Conservation (phyloP, 352 stramenopile species). For the Pythium pectinolyticum region DNA sequence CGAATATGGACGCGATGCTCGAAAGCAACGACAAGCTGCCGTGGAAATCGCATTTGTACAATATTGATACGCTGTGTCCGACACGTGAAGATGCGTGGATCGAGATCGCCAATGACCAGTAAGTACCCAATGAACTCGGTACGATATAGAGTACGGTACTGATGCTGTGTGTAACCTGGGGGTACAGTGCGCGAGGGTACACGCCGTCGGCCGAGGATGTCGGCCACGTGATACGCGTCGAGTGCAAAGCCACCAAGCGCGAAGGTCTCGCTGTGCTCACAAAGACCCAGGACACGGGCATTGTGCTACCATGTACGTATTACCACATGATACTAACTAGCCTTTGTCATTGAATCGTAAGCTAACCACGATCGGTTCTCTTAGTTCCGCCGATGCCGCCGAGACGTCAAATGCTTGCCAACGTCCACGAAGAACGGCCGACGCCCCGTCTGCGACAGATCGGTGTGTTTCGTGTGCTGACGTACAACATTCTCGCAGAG, state of each 20-base stretch:
- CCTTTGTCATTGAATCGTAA: too few relatives aligned
- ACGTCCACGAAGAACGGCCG: conserved; percentile 73
- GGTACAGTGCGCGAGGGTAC: conserved; percentile 48
- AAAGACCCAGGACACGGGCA: conserved; percentile 82
- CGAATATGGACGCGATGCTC: conserved; percentile 21
- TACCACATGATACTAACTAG: too few relatives aligned
- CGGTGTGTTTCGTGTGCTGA: conserved; percentile 81
- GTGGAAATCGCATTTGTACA: conserved; percentile 39
- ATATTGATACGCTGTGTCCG: conserved; percentile 31
- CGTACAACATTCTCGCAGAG: conserved; percentile 92
- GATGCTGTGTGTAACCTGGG: background rate
- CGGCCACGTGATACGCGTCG: conserved; percentile 78
- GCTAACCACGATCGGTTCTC: too few relatives aligned
- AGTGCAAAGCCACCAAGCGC: conserved; percentile 69
- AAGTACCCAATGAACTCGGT: too few relatives aligned
- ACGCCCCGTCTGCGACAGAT: conserved; percentile 77
- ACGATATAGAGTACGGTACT: too few relatives aligned
- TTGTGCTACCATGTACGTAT: conserved; percentile 86
- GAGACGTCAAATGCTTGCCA: conserved; percentile 80
- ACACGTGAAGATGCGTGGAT: conserved; percentile 36
- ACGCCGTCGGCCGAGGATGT: conserved; percentile 64
- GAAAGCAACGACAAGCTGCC: conserved; percentile 24
- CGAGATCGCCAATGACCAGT: conserved; percentile 32
- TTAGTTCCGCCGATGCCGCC: conserved; percentile 76
- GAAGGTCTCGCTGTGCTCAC: conserved; percentile 51